Base-by-base conservation (phyloP, 2,329 filamentous ascomycete species). In the Paecilomyces sp. region DNA sequence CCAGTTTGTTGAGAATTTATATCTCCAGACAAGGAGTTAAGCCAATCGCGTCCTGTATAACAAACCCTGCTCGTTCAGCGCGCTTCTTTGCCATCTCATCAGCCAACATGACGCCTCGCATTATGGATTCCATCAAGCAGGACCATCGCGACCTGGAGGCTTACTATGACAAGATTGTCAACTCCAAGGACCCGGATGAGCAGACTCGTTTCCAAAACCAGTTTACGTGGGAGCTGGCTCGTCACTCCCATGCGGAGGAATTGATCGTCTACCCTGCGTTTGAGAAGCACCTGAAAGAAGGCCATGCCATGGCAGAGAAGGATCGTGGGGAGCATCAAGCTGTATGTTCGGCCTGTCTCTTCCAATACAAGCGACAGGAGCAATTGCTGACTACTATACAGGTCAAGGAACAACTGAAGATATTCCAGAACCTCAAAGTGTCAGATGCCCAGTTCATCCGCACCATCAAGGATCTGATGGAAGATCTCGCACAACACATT, bases 241-340 rank as follows among this genome's bases (percentile, higher is more conserved):
- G 81, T 9, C 80, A 83, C 65, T 75, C 79, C 0, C 74, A 83
- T 56, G 79, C 76, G 8, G 80, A 83, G 61, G 82, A 83, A 63
- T 66, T 83, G 57, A 72, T 85, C 9, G 72, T 85, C 0, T 84
- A 85, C 61, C 83, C 83, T 0, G 81, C 79, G 1, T 72, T 85
- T 18, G 80, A 83, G 65, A 77, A 79, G 60, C 68, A 81, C 58
- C 62, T 84, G 18, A 69, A 74, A 1, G 67, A 72, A 1, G 81
- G 82, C 54, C 72, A 75, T 34, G 63, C 68, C 1, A 68, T 81
- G 63, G 79, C 80, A 0, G 76, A 81, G 13, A 76, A 77, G 53
- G 80, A 84, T 65, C 75, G 81, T 9, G 63, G 71, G 2, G 77
- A 82, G 60, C 80, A 83, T 63, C 77, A 79, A 53, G 63, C 66